phyloP scores from a whole-genome alignment of 208 protist genomes.

The Trypanosoma theileri region DNA sequence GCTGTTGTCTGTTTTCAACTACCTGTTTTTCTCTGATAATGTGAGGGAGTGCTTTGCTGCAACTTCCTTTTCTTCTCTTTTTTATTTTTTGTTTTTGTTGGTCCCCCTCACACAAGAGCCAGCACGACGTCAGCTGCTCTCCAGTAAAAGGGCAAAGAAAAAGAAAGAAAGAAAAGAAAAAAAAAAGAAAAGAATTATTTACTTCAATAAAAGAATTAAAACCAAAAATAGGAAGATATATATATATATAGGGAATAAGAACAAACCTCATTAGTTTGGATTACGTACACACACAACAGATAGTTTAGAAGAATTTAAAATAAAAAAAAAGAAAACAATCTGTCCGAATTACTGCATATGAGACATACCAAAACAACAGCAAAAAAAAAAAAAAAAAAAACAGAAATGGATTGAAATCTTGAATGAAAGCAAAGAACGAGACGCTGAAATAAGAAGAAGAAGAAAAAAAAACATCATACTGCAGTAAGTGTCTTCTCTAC shows the following conservation, averaged over 20 bases:
- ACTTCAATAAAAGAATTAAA: conserved; percentile 1
- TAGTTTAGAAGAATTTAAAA: neutral
- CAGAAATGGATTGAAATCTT: neutral
- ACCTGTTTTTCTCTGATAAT: neutral
- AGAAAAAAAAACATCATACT: conserved; percentile 8
- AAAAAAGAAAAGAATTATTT: neutral
- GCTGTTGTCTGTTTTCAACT: neutral
- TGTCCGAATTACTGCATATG: neutral
- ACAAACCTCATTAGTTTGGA: neutral
- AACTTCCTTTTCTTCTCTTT: neutral
- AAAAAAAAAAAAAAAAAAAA: conserved; percentile 23
- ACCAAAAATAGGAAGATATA: conserved; percentile 11
- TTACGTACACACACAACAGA: too few species aligned
- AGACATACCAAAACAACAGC: conserved; percentile 13
- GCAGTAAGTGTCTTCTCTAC: conserved; percentile 1
- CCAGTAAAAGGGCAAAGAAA: conserved; percentile 19
- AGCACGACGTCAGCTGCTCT: neutral
- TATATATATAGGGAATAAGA: neutral
- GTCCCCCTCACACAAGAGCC: neutral
- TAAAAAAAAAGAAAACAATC: neutral
- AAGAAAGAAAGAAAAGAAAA: neutral
- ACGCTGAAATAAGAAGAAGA: neutral
- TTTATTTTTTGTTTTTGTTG: too few species aligned
- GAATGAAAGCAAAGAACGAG: neutral
- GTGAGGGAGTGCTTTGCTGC: neutral